Evolutionary conservation across 2,329 filamentous ascomycete genomes (phyloP).

Genomic region (Diaporthe sp.): DNA sequence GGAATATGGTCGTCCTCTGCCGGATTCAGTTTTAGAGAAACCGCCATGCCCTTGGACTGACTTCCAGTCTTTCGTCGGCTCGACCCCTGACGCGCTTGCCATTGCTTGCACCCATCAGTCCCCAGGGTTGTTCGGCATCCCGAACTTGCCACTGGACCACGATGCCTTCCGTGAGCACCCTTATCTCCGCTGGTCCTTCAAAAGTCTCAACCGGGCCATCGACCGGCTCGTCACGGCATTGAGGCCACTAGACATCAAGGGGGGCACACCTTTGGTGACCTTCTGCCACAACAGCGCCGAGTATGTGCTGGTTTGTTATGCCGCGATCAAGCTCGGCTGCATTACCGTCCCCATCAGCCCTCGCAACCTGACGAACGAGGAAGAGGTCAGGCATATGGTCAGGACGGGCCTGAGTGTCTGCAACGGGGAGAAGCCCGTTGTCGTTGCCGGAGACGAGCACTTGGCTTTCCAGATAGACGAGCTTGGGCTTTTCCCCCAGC

Average conservation of each 20-base stretch:
- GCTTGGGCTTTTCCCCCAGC: background rate
- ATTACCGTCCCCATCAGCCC: conserved; percentile 19
- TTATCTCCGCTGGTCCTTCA: conserved; percentile 33
- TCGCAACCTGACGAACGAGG: conserved; percentile 31
- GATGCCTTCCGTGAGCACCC: conserved; percentile 6
- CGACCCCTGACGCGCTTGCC: conserved; percentile 16
- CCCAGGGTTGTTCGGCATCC: conserved; percentile 11
- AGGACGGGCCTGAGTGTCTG: conserved; percentile 14
- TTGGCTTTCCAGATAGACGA: conserved; percentile 29
- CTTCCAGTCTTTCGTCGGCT: background rate
- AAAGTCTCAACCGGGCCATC: background rate
- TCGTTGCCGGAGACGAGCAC: conserved; percentile 22
- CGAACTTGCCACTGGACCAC: conserved; percentile 1
- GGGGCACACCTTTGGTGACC: conserved; percentile 15
- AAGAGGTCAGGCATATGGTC: conserved; percentile 34
- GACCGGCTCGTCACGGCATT: conserved; percentile 10
- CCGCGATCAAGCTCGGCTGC: conserved; percentile 22
- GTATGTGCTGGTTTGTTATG: conserved; percentile 9
- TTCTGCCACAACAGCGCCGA: conserved; percentile 32
- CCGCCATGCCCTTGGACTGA: conserved; percentile 12
- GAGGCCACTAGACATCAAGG: conserved; percentile 5
- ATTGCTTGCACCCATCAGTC: conserved; percentile 27
- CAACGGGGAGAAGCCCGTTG: conserved; percentile 13
- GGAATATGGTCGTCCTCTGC: conserved; percentile 11
- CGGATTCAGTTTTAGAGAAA: background rate